Percentiles rank a stretch among this genome's conserved stretches.
phyloP scores from a whole-genome alignment of 306 rosid genomes.

The Boehmeria nivea region DNA sequence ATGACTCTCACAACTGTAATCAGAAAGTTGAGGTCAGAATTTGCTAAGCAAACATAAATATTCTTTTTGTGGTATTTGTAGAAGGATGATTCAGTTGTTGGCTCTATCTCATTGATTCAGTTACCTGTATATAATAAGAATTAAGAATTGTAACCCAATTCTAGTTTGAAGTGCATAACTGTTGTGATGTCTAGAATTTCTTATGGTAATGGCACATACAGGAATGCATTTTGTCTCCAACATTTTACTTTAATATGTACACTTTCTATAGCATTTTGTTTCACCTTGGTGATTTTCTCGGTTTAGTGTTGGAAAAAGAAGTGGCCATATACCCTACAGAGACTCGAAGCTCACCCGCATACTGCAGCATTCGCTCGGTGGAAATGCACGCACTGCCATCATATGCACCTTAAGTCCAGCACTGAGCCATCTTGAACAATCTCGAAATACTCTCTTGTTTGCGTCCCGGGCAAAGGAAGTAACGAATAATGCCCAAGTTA shows the following conservation, averaged over 20 bases:
- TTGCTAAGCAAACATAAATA: not conserved
- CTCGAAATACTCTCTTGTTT: constrained; percentile 88
- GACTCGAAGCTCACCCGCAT: constrained; percentile 98
- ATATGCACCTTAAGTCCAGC: constrained; percentile 98
- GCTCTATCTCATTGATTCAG: not conserved
- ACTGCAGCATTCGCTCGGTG: constrained; percentile 96
- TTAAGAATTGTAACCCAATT: no score
- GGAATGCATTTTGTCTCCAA: no score
- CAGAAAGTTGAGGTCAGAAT: constrained; percentile 90
- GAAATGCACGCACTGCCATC: constrained; percentile 99
- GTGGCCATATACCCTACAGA: constrained; percentile 95
- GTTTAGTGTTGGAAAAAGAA: constrained; percentile 82
- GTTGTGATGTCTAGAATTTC: no score
- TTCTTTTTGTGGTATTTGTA: not conserved
- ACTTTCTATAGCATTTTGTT: no score
- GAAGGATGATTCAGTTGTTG: not conserved
- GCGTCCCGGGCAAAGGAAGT: constrained; percentile 99
- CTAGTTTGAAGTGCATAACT: no score
- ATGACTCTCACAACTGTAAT: constrained; percentile 99
- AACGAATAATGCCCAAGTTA: constrained; percentile 90
- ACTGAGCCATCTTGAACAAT: constrained; percentile 85
- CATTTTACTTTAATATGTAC: no score
- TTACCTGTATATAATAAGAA: no score
- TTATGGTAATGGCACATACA: no score
- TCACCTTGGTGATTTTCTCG: constrained; percentile 1